phyloP scores from a whole-genome alignment of 352 stramenopile species.

The Elongisporangium anandrum region DNA sequence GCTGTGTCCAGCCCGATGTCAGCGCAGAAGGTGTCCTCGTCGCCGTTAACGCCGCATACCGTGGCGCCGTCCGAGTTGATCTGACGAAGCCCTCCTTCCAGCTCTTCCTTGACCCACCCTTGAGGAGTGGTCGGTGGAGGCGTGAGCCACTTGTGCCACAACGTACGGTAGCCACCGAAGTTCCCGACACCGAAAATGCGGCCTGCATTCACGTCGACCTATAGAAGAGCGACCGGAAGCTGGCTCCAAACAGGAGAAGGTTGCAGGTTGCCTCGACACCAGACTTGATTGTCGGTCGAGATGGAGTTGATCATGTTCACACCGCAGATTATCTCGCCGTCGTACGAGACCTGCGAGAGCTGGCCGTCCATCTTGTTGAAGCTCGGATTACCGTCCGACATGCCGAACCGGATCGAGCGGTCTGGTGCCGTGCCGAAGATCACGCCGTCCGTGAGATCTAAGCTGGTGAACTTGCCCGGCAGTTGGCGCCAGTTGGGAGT shows the following conservation, averaged over 20 bases:
- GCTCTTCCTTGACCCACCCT: conserved; percentile 13
- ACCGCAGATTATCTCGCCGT: conserved; percentile 22
- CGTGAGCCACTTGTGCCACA: conserved; percentile 5
- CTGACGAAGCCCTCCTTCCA: conserved; percentile 15
- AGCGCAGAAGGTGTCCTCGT: conserved; percentile 14
- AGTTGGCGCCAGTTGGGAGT: conserved; percentile 23
- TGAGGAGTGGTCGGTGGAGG: background rate
- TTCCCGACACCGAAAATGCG: conserved; percentile 14
- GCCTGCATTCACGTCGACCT: conserved; percentile 14
- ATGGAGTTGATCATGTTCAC: too few relatives aligned
- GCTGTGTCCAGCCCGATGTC: conserved; percentile 1
- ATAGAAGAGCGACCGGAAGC: conserved; percentile 16
- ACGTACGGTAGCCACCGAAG: conserved; percentile 2
- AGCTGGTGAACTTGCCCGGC: conserved; percentile 17
- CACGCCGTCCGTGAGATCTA: conserved; percentile 16
- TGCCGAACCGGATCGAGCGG: conserved; percentile 14
- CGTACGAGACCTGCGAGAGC: conserved; percentile 15
- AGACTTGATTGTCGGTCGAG: conserved; percentile 1
- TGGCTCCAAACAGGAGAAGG: conserved; percentile 6
- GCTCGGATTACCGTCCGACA: conserved; percentile 12
- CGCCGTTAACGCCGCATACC: conserved; percentile 19
- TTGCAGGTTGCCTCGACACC: conserved; percentile 8
- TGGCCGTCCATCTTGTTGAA: conserved; percentile 9
- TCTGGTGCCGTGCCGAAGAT: conserved; percentile 11
- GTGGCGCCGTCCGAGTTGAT: conserved; percentile 22